Percentiles rank a stretch among this genome's conserved stretches.
Conservation (phyloP, 257 asterid species). For the Gynochthodes officinalis region DNA sequence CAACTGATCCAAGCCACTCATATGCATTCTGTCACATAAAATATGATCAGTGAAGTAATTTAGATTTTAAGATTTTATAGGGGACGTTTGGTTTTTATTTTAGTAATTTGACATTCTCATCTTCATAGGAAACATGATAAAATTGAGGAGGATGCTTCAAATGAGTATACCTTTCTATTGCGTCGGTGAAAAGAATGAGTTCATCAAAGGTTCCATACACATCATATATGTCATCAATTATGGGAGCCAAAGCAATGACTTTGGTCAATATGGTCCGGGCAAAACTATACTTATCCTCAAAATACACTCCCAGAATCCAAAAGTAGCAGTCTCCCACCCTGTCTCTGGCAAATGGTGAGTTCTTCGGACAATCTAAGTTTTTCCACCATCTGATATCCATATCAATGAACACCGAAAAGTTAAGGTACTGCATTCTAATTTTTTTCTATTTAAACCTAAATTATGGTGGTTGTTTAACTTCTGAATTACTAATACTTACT, state of each 20-base stretch:
- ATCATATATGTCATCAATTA: conserved; percentile 30
- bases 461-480: too few species aligned
- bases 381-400: conserved; percentile 39
- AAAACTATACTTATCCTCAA: conserved; percentile 22
- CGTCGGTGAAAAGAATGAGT: conserved; percentile 23
- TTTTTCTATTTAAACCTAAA: too few species aligned
- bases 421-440: too few species aligned
- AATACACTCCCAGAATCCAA: conserved; percentile 24
- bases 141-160: too few species aligned
- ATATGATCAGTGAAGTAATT: too few species aligned
- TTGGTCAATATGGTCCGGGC: conserved; percentile 22
- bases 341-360: conserved; percentile 31
- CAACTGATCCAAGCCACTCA: conserved; percentile 3
- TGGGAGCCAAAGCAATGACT: conserved; percentile 14
- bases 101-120: too few species aligned
- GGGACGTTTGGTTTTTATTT: too few species aligned
- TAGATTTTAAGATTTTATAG: too few species aligned
- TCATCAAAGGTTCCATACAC: conserved; percentile 22
- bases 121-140: too few species aligned
- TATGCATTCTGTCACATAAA: conserved; percentile 33
- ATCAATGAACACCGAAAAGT: not conserved
- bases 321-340: conserved; percentile 32
- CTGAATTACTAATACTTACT: too few species aligned
- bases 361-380: conserved; percentile 14
- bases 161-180: conserved; percentile 24